These are phyloP conservation scores for Penicillium bialowiezense DNA, from an alignment of 495 filamentous ascomycete genomes.

Conservation along the genomic window DNA sequence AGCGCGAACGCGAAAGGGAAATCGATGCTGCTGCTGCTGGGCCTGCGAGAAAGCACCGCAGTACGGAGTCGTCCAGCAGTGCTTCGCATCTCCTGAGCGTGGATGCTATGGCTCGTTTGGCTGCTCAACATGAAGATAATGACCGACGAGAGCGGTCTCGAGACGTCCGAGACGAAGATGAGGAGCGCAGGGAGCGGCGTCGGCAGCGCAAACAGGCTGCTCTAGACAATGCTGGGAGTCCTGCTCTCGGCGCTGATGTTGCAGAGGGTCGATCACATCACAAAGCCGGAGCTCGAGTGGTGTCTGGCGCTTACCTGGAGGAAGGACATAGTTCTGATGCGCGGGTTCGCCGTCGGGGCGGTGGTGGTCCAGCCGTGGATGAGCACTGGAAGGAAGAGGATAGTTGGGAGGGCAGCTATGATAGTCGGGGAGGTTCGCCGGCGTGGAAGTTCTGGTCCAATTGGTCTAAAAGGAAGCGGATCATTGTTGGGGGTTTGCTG, in stretches of 20 bases:
- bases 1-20: constrained; percentile 13
- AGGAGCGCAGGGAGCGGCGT: constrained; percentile 38
- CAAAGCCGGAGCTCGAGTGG: constrained; percentile 54
- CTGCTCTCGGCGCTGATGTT: constrained; percentile 20
- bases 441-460: constrained; percentile 33
- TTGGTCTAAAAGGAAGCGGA: constrained; percentile 34
- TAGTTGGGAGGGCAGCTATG: constrained; percentile 33
- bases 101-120: constrained; percentile 59
- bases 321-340: constrained; percentile 52
- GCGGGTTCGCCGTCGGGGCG: constrained; percentile 38
- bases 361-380: constrained; percentile 31
- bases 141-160: constrained; percentile 18
- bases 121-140: constrained; percentile 51
- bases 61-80: constrained; percentile 39
- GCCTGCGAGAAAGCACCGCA: constrained; percentile 34
- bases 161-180: constrained; percentile 27
- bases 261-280: constrained; percentile 31
- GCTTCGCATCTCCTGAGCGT: constrained; percentile 40
- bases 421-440: constrained; percentile 15
- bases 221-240: constrained; percentile 23
- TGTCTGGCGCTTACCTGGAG: constrained; percentile 67
- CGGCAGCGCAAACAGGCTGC: constrained; percentile 29
- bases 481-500: constrained; percentile 33
- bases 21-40: constrained; percentile 15
- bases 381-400: constrained; percentile 28